Conservation (phyloP, 768 basidiomycete species). For the Lentinula edodes region DNA sequence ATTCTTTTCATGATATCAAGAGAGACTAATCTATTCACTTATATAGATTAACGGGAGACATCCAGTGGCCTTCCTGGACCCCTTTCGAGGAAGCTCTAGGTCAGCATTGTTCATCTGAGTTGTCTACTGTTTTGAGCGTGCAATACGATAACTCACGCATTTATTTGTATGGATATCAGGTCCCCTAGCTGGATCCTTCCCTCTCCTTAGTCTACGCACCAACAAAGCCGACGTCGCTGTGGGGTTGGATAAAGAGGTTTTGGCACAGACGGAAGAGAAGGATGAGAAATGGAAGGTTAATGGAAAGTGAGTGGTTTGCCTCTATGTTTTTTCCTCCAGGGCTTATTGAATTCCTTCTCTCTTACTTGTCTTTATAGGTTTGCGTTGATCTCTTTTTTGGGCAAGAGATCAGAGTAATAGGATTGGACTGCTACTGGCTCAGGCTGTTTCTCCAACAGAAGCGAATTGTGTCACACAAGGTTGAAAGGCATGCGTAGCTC, state of each 20-base stretch:
- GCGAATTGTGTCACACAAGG: too few relatives aligned
- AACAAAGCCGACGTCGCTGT: constrained; percentile 95
- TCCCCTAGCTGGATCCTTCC: constrained; percentile 73
- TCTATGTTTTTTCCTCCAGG: background rate
- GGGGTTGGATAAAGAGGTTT: constrained; percentile 66
- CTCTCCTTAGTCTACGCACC: constrained; percentile 80
- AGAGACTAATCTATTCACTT: background rate
- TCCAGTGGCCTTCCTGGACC: constrained; percentile 81
- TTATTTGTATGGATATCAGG: constrained; percentile 32
- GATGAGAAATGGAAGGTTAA: constrained; percentile 73
- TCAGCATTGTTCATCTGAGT: constrained; percentile 16
- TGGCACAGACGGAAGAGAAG: constrained; percentile 58
- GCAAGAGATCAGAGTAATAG: background rate
- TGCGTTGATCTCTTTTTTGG: constrained; percentile 34
- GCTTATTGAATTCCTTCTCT: background rate
- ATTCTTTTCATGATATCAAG: background rate
- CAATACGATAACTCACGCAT: too few relatives aligned
- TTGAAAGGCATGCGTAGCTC: too few relatives aligned
- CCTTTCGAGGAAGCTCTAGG: constrained; percentile 72
- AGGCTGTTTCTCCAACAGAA: too few relatives aligned
- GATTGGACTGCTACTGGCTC: too few relatives aligned
- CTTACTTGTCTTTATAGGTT: constrained; percentile 26
- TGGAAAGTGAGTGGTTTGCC: constrained; percentile 54
- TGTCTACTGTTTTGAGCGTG: constrained; percentile 1
- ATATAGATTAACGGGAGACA: constrained; percentile 78